These are phyloP conservation scores for Spizellomyces punctatus DNA, from an alignment of 192 early-diverging fungal genomes.

Conservation along the genomic window DNA sequence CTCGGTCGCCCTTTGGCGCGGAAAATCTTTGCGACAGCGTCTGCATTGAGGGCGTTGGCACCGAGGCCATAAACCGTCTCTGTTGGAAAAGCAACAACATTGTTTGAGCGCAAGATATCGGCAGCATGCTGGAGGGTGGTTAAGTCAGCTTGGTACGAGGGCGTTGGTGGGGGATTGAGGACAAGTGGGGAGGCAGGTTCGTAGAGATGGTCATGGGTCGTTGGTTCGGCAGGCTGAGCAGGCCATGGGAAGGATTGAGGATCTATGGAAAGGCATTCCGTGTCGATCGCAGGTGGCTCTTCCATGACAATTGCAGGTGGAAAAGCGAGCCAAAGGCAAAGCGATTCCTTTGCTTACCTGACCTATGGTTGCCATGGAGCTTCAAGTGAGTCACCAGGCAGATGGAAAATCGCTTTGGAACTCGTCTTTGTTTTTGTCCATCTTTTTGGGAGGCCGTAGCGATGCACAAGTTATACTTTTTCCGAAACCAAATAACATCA, in stretches of 20 bases:
- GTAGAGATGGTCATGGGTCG: background rate
- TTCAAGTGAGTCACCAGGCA: no score
- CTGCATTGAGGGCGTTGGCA: constrained; percentile 74
- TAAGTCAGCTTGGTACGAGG: constrained; percentile 4
- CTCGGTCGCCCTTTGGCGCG: constrained; percentile 84
- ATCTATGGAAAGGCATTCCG: no score
- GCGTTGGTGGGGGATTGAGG: constrained; percentile 1
- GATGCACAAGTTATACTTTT: constrained; percentile 51
- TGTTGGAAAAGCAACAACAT: constrained; percentile 89
- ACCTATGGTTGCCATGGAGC: no score
- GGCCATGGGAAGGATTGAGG: no score
- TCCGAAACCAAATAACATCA: constrained; percentile 48
- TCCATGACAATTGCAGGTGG: no score
- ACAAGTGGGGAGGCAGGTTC: background rate
- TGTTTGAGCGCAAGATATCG: constrained; percentile 54
- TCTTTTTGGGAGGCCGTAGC: background rate
- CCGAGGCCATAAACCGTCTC: constrained; percentile 99
- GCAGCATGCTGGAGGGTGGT: constrained; percentile 45
- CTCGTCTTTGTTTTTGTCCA: no score
- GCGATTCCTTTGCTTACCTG: no score
- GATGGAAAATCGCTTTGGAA: no score
- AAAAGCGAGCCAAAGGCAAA: no score
- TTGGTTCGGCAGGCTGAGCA: no score
- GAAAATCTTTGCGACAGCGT: constrained; percentile 78
- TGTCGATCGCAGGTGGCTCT: no score